Base-by-base conservation (phyloP, 257 asterid genomes). In the Petrea volubilis region DNA sequence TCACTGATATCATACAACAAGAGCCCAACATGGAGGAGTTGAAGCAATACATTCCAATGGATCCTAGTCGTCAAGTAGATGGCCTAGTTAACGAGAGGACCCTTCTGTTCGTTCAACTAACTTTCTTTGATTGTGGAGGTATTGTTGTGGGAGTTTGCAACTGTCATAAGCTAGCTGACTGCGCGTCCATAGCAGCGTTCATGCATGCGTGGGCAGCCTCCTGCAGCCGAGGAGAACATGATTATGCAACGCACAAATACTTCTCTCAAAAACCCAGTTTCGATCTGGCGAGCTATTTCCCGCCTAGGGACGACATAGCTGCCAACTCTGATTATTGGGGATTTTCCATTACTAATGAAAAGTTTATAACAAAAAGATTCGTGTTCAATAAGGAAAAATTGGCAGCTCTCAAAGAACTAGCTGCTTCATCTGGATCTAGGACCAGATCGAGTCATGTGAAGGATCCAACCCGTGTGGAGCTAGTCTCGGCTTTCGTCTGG, bases 401-500 rank as follows among this genome's bases (percentile, higher is more conserved):
- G 57, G 25, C 57, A 50, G 25, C 46, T 4, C 74, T 57, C 12
- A 25, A 9, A 44, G 6, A 4, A 13, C 57, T 41, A 15, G 61
- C 47, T 18, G 74, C 60, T 47, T 18, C 44, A 5, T 40, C 66
- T 0, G 29, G 47, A 13, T 23, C 55, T 28, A n/a, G 62, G 34
- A 56, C 61, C 71, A 7, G 27, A n/a, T 6, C 38, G 7, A 2
- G 38, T n/a, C n/a, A 31, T 31, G 68, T 73, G 29, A 62, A 59
- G 12, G 47, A 76, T 72, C 83, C 82, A 1, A 82, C 85, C 5
- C 46, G 85, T 0, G 87, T 84, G 7, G 90, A 82, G 65, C 81
- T 70, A 11, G 82, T 84, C 11, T 67, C 87, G 0, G 77, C 79
- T 6, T 77, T 64, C 33, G 7, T 84, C 21, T 82, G 83, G 87